Base-by-base conservation (phyloP, 352 stramenopile species). In the Pythium monospermum region DNA sequence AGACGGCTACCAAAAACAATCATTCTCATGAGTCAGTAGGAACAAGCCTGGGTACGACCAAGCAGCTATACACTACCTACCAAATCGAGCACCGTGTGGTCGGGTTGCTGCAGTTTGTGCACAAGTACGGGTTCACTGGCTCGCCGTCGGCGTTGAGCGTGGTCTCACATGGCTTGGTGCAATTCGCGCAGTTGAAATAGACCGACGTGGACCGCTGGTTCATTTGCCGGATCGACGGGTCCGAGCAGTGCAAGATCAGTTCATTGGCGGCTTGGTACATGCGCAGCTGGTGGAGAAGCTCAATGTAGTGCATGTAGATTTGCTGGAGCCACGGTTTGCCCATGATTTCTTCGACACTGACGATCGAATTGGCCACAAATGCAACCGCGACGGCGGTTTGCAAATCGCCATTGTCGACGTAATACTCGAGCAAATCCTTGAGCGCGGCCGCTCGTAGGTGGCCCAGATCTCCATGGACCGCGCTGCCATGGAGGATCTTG, bases 151-250 rank as follows among this genome's bases (percentile, higher is more conserved):
- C 32, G 23, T 42, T 64, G 25, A 68, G 25, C 23, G 57, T 59
- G 2, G 64, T 68, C 27, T 89, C 75, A 32, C 88, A 75, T 26
- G 80, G 74, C 48, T 88, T 89, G 19, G 70, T 73, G 54, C 85
- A 95, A 32, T 71, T 78, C 3, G 76, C 64, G 40, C 85, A 95
- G 41, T 91, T 91, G 37, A 87, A 88, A 36, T 92, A 91, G 2
- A 95, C 68, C 16, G 77, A 93, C 28, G 83, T 96, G 5, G 83
- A 90, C 76, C 91, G 94, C 82, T 92, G 90, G 43, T 95, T 95
- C 81, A 94, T 93, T 57, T 94, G 82, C n/a, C 85, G 76, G 55
- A 96, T 95, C 1, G 82, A 91, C 23, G 70, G 64, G 52, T 96
- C 85, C 1, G 82, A 72, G 47, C 83, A 94, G 53, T 89, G 83